These are phyloP conservation scores for Malus hybrid DNA, from an alignment of 331 rosid genomes.

Conservation along the genomic window DNA sequence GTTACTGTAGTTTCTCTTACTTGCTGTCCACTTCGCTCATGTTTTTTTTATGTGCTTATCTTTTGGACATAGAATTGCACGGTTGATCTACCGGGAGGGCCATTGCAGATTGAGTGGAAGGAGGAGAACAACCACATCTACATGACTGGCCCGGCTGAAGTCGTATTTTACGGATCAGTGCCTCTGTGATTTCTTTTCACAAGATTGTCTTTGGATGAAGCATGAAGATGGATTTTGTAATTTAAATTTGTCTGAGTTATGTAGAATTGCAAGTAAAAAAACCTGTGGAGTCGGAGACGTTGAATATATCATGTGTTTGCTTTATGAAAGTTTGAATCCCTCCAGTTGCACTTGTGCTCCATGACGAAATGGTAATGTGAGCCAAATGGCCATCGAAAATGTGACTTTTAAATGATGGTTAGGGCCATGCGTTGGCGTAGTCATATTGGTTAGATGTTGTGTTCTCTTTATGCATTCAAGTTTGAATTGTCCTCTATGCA, in stretches of 20 bases:
- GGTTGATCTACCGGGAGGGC: constrained; percentile 96
- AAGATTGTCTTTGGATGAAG: neutral
- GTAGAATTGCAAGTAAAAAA: neutral
- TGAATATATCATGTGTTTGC: neutral
- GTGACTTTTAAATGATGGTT: neutral
- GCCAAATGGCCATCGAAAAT: neutral
- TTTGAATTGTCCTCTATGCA: neutral
- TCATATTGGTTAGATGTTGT: no score
- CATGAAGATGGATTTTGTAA: neutral
- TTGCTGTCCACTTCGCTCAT: neutral
- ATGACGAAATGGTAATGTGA: neutral
- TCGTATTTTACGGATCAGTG: constrained; percentile 63
- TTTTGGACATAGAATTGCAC: constrained; percentile 56
- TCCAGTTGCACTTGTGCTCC: neutral
- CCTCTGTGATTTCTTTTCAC: constrained; percentile 28
- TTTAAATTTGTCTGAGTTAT: neutral
- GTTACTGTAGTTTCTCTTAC: neutral
- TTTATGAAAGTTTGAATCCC: neutral
- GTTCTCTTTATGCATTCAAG: no score
- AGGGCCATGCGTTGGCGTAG: neutral
- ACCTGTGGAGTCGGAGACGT: neutral
- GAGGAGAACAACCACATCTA: constrained; percentile 76
- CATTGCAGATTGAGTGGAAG: constrained; percentile 88
- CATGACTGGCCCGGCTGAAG: constrained; percentile 87
- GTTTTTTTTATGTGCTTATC: neutral